Base-by-base conservation (phyloP, 257 asterid species). In the Vinca minor region DNA sequence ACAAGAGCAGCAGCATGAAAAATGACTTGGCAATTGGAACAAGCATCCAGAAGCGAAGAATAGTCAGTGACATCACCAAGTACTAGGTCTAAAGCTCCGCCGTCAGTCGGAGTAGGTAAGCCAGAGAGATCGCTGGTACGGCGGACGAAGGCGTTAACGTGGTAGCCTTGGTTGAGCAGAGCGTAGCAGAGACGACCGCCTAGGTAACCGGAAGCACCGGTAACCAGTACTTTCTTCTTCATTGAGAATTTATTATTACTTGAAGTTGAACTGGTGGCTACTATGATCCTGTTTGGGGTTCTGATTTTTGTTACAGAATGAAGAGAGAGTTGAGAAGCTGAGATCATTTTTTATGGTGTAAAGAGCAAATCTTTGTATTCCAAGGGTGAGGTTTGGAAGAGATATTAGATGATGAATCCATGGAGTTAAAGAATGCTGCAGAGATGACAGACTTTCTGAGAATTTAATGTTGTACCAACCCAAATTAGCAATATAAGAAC, bases 121-220 rank as follows among this genome's bases (percentile, higher is more conserved):
- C 67, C 59, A 64, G 92, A 88, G 28, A 86, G 46, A 35, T 91
- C 90, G 77, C 98, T 91, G 82, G 82, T 82, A 50, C 69, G 79
- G 61, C 96, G 98, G 68, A 87, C 98, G 62, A 89, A 92, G 50
- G 96, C 96, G 77, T 69, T 85, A 10, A 88, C 95, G 77, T 72
- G 70, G 87, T 83, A 76, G 64, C 96, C 95, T 42, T 77, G 79
- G 53, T 78, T 47, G 80, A 91, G 72, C 1, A 91, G 82, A 62
- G 80, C 81, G 78, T 73, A 83, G 81, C 95, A 88, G 36, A 91
- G 94, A 8, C 98, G 74, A 7, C 96, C 94, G n/a, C 98, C 98
- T 38, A 91, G 70, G 79, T 76, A 91, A 67, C 98, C 96, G 72
- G 98, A 84, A 55, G 98, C 95, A 48, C 98, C 98, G 69, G 98